Base-by-base conservation (phyloP, 2,329 filamentous ascomycete genomes). In the Ophiocordyceps australis region DNA sequence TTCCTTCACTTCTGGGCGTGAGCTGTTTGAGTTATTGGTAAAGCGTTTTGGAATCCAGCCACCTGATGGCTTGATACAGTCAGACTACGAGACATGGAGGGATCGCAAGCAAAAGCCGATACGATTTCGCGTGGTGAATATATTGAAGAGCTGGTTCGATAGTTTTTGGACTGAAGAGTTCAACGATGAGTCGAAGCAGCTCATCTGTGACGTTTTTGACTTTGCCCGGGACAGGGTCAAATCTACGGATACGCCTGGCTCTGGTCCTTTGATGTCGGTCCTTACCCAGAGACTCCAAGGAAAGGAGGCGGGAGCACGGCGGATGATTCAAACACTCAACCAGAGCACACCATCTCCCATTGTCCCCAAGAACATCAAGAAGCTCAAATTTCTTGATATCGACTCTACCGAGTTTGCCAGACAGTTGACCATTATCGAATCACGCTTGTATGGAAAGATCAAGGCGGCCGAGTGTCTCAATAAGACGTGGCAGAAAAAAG, bases 401-500 rank as follows among this genome's bases (percentile, higher is more conserved):
- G 89, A 98, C 45, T 74, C 83, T 0, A 80, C 78, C 0, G 89
- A 98, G 46, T 95, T 98, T 50, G 89, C 89, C n/a, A 74, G 89
- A 24, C 89, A 98, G 50, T 63, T 98, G 34, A 98, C 89, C 0
- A 89, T 98, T 36, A 92, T 95, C 35, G 89, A 98, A 50, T 93
- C 85, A 3, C 77, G 77, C 33, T 63, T 95, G 1, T 98, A 95
- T 43, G 81, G 78, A 38, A 94, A 93, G 55, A 92, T 98, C 49
- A 86, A 86, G 49, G 79, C 86, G 0, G 89, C 82, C 0, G 89
- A 98, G 50, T 95, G 86, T 47, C 58, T 98, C 32, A 94, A 93
- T 55, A 98, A 98, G 62, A 94, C 85, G 5, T 98, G 89, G 89
- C 83, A 93, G 52, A 95, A 91, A 65, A 94, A 94, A 58, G 62